Evolutionary conservation across 352 stramenopile genomes (phyloP), one percentile per base, ranked within the genome.

Genomic region (Globisporangium carolinianum): DNA sequence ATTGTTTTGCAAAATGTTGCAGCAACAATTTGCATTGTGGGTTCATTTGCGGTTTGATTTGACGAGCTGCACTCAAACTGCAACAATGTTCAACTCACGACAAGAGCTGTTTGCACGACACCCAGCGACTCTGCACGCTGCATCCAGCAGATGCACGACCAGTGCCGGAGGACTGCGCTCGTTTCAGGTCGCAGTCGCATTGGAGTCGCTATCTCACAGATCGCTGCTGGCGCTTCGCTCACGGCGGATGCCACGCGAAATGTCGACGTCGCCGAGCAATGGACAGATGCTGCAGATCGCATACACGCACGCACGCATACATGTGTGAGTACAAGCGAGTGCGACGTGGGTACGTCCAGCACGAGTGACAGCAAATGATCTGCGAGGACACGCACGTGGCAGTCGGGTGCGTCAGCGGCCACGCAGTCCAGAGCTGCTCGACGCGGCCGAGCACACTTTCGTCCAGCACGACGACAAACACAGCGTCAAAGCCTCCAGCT

Each of bases 401-500:
- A 41, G 68, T 42, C 9, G 72, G 71, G 38, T 87, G 69, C 0
- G 61, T 77, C 3, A 54, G 52, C n/a, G 75, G 52, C 87, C 87
- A 96, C 18, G 65, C 55, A 0, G 75, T 41, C 89, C 89, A 97
- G 45, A 96, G 61, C 32, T 76, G 53, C 67, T 96, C 82, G 24
- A 97, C 80, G 35, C 50, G 61, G 46, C 69, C 61, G 3, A 91
- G 56, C 24, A 69, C 76, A 10, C 63, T 47, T n/a, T 70, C 57
- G 55, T 97, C 75, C 45, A 97, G 57, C 18, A 85, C 76, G 32
- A 97, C 54, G 35, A 94, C 96, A 68, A 97, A 98, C 54, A 99
- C 83, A 1, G 96, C 96, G 69, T 99, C 96, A 61, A 97, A 97
- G 39, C 96, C 96, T 62, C 96, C 96, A 42, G 96, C 96, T 94